Evolutionary conservation across 352 stramenopile genomes (phyloP).

Genomic region (Globisporangium iwayamae): DNA sequence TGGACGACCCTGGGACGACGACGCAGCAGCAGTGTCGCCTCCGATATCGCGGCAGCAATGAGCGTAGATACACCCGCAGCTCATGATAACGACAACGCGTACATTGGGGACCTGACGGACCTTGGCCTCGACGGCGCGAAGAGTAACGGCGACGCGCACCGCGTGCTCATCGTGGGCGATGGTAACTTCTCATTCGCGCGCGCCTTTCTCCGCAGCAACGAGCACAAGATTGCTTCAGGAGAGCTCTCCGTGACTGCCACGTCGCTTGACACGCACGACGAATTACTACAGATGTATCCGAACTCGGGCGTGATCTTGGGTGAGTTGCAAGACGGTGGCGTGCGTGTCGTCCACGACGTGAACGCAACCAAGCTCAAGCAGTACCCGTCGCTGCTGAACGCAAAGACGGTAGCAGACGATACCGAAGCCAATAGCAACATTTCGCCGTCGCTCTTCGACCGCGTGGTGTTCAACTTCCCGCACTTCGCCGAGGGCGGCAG

Average conservation of each 20-base stretch:
- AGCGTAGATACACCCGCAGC: background rate
- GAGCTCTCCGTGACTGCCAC: constrained; percentile 46
- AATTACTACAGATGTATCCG: constrained; percentile 78
- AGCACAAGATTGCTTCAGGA: constrained; percentile 12
- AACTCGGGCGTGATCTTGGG: constrained; percentile 45
- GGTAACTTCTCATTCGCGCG: constrained; percentile 86
- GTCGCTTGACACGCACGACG: constrained; percentile 57
- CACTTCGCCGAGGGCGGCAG: constrained; percentile 75
- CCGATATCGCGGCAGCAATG: background rate
- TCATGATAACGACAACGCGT: background rate
- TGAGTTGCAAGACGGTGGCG: constrained; percentile 44
- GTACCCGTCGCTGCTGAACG: constrained; percentile 23
- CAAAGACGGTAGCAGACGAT: background rate
- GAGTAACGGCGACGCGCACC: constrained; percentile 7
- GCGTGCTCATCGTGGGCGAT: constrained; percentile 75
- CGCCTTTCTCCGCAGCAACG: constrained; percentile 60
- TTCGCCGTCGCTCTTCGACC: constrained; percentile 34
- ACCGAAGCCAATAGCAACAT: background rate
- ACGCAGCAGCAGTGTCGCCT: background rate
- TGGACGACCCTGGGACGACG: constrained; percentile 7
- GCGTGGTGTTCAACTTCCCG: constrained; percentile 87
- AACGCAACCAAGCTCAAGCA: constrained; percentile 66
- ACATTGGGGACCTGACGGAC: constrained; percentile 49
- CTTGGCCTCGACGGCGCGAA: constrained; percentile 31
- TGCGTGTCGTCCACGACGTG: constrained; percentile 60